Conservation (phyloP, 2,329 filamentous ascomycete species). For the Claviceps sp. region DNA sequence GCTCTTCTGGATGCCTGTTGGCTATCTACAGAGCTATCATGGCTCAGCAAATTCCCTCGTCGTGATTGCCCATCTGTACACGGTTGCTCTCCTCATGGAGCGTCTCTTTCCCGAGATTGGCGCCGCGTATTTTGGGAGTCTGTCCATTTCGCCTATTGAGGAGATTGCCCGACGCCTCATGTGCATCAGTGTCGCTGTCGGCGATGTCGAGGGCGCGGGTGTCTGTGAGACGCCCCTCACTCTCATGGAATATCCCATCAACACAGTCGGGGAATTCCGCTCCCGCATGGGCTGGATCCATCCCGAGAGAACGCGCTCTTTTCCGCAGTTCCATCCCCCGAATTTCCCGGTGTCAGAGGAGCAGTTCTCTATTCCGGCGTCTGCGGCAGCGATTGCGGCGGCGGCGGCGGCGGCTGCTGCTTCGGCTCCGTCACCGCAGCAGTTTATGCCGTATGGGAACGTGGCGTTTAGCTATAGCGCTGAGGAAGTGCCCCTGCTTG, state of each 20-base stretch:
- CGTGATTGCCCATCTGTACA: conserved; percentile 84
- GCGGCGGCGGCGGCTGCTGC: background rate
- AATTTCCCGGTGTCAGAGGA: conserved; percentile 36
- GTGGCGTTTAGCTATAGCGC: conserved; percentile 51
- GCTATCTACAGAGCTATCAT: conserved; percentile 63
- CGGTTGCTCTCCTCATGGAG: conserved; percentile 74
- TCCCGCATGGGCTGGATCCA: conserved; percentile 54
- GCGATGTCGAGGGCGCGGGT: conserved; percentile 40
- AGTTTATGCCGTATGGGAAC: conserved; percentile 41
- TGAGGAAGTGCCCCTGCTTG: conserved; percentile 44
- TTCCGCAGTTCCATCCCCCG: conserved; percentile 45
- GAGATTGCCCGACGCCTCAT: conserved; percentile 69
- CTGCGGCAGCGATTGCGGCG: background rate
- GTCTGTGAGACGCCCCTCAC: conserved; percentile 39
- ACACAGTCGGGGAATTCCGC: conserved; percentile 56
- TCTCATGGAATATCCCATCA: conserved; percentile 60
- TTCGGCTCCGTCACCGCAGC: conserved; percentile 18
- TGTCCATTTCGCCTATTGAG: conserved; percentile 70
- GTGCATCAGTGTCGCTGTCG: conserved; percentile 46
- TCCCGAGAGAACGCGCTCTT: conserved; percentile 44
- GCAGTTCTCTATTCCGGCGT: conserved; percentile 23
- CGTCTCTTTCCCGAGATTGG: conserved; percentile 86
- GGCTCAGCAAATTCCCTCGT: conserved; percentile 66
- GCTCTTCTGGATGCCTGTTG: conserved; percentile 91
- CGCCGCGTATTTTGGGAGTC: conserved; percentile 71